Conservation (phyloP, 2,329 filamentous ascomycete species). For the Sporothrix phasma region DNA sequence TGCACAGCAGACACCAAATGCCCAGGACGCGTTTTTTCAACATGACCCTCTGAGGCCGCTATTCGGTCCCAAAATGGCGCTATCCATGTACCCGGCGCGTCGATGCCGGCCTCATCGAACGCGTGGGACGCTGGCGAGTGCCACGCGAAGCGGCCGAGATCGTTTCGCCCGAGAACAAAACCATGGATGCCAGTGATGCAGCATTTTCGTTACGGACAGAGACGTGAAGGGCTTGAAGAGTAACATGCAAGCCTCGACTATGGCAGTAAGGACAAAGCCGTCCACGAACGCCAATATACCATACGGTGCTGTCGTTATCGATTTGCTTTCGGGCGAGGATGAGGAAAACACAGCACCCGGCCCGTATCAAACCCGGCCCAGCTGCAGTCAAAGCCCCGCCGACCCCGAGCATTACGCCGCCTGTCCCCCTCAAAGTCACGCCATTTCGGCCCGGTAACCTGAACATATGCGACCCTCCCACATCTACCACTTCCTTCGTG, state of each 20-base stretch:
- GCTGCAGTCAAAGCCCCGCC: not conserved
- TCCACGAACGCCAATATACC: not conserved
- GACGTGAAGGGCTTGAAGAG: not conserved
- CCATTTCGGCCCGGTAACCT: constrained; percentile 58
- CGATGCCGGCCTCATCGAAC: not conserved
- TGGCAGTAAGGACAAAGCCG: not conserved
- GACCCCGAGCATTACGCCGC: not conserved
- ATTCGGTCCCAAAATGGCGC: not conserved
- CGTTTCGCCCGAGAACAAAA: not conserved
- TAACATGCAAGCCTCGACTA: not conserved
- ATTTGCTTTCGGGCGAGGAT: not conserved
- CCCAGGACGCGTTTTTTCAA: not conserved
- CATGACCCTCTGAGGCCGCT: not conserved
- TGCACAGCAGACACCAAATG: not conserved
- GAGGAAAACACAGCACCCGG: not conserved
- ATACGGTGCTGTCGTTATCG: not conserved
- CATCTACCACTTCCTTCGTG: constrained; percentile 56
- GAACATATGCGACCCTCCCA: constrained; percentile 49
- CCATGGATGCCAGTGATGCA: not conserved
- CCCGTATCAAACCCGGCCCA: not conserved
- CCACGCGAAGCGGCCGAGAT: not conserved
- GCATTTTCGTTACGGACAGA: not conserved
- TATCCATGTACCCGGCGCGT: not conserved
- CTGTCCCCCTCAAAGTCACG: constrained; percentile 20
- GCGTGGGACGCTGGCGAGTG: not conserved